Base-by-base conservation (phyloP, 2,329 filamentous ascomycete species). In the Neonectria sp. region DNA sequence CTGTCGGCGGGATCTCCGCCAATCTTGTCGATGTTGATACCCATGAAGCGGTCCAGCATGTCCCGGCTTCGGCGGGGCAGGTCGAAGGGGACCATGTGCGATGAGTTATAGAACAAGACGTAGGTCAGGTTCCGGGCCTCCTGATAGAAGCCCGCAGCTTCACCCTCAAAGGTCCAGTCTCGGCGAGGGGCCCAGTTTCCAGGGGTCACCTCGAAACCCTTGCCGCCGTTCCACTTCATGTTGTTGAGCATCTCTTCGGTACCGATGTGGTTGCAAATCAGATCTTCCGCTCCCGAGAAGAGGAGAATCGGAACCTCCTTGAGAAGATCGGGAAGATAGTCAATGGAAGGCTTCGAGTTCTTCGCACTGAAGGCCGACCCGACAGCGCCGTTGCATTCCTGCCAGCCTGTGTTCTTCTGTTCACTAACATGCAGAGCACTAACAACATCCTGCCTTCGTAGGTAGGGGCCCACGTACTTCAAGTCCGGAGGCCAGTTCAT, bases 401-500 rank as follows among this genome's bases (percentile, higher is more conserved):
- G 87, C 96, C 97, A 99, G 25, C 96, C 96, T 0, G 93, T 93
- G 71, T 89, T 91, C 79, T 97, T 97, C 74, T 92, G 92, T 0
- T 86, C 78, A 76, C 94, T 93, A 80, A 99, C 89, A 79, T 99
- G 93, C 40, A 99, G 86, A 1, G 96, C 96, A 5, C 86, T 77
- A 29, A 89, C 85, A 15, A 99, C 96, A 55, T 97, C 94, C n/a
- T 85, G 77, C 63, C 91, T 91, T 65, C 93, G 92, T 59, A 99
- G 88, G 80, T 98, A 99, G 0, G 95, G 94, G 6, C 90, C 93
- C 25, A 99, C 89, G 56, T 88, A 79, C 53, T 82, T 81, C 76
- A 99, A 86, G 82, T 99, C 96, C 71, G 95, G 93, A 35, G 96
- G 96, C 97, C 97, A 99, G 83, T 95, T 95, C 95, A 97, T 97